phyloP scores from a whole-genome alignment of 495 filamentous ascomycete species.

The Xylaria sp. region DNA sequence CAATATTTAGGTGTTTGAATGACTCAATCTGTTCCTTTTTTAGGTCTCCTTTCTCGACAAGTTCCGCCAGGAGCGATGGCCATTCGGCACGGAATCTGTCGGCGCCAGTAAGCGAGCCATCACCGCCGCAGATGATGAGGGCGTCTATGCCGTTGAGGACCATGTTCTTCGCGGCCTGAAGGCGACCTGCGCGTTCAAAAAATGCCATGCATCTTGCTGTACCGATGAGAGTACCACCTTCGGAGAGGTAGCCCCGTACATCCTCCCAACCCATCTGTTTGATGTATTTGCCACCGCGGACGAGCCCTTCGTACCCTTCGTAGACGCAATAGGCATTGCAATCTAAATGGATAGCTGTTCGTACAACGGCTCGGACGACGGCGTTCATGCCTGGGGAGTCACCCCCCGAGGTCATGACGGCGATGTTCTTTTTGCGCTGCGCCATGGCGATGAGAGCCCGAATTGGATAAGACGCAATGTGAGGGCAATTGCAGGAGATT shows the following conservation, averaged over 20 bases:
- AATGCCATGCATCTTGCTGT: constrained; percentile 92
- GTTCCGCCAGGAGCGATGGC: constrained; percentile 83
- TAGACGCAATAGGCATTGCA: constrained; percentile 90
- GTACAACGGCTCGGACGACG: constrained; percentile 89
- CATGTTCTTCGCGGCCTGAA: constrained; percentile 91
- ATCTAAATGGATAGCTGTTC: constrained; percentile 84
- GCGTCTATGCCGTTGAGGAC: constrained; percentile 92
- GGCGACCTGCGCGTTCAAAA: constrained; percentile 81
- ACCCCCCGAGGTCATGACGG: constrained; percentile 94
- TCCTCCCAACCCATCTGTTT: constrained; percentile 89
- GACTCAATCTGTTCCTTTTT: constrained; percentile 71
- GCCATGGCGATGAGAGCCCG: constrained; percentile 42
- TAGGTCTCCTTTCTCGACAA: constrained; percentile 73
- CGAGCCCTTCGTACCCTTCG: constrained; percentile 96
- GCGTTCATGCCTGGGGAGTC: constrained; percentile 99
- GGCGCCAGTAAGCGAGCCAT: constrained; percentile 95
- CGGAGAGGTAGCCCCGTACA: constrained; percentile 91
- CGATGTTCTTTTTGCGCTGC: constrained; percentile 76
- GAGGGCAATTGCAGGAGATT: neutral
- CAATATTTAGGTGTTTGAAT: constrained; percentile 88
- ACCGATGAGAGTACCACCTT: constrained; percentile 96
- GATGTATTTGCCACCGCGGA: constrained; percentile 87
- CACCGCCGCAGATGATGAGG: constrained; percentile 95
- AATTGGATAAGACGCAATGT: neutral
- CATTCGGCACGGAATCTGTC: constrained; percentile 93